Evolutionary conservation across 371 early-diverging fungal genomes (phyloP).

Genomic region (Blastocladiella emersonii): DNA sequence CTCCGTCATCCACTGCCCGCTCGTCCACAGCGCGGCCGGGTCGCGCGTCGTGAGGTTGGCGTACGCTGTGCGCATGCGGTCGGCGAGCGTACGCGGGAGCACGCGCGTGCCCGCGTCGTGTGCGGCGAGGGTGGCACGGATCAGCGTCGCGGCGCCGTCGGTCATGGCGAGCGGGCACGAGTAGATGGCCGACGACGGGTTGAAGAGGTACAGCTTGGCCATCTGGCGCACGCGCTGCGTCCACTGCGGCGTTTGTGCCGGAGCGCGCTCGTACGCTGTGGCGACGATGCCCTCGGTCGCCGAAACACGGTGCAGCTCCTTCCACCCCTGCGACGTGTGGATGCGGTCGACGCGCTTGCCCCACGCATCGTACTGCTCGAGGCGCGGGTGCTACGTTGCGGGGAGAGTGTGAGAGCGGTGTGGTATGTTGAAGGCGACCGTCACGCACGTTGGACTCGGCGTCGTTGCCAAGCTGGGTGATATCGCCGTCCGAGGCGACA

Average conservation of each 20-base stretch:
- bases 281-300: slow-evolving; percentile 48
- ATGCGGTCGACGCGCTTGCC: slow-evolving; percentile 48
- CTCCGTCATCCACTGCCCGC: slow-evolving; percentile 68
- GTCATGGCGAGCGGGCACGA: slow-evolving; percentile 59
- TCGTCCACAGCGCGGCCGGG: slow-evolving; percentile 39
- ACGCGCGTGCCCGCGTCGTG: background rate
- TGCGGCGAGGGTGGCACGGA: background rate
- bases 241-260: slow-evolving; percentile 20
- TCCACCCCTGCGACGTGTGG: slow-evolving; percentile 40
- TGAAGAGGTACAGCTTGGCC: slow-evolving; percentile 45
- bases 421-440: too few relatives aligned
- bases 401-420: too few relatives aligned
- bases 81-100: background rate
- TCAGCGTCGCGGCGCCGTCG: slow-evolving; percentile 8
- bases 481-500: slow-evolving; percentile 20
- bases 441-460: slow-evolving; percentile 30
- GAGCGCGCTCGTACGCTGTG: slow-evolving; percentile 47
- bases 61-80: slow-evolving; percentile 33
- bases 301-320: slow-evolving; percentile 34
- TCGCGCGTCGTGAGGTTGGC: slow-evolving; percentile 45
- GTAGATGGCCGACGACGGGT: slow-evolving; percentile 37
- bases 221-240: slow-evolving; percentile 45
- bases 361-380: slow-evolving; percentile 55
- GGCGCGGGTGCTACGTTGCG: slow-evolving; percentile 41
- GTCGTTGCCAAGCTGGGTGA: slow-evolving; percentile 21